Percentiles rank a stretch among this genome's conserved stretches.
Evolutionary conservation across 306 rosid species (phyloP).

Genomic region (Lablab purpureus): DNA sequence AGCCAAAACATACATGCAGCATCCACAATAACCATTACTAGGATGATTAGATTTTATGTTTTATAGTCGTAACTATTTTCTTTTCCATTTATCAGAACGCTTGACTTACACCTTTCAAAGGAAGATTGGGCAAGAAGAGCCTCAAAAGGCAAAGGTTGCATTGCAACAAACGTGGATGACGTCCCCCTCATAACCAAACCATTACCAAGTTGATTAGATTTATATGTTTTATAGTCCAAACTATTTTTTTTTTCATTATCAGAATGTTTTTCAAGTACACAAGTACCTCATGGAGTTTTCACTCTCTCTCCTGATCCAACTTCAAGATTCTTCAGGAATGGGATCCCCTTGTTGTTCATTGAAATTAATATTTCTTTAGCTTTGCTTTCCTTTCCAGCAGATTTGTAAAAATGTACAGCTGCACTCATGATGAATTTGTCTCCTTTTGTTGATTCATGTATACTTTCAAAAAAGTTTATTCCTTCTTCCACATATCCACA

Average conservation of each 20-base stretch:
- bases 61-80: not conserved
- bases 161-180: too few species aligned
- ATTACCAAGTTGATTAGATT: conserved; percentile 6
- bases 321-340: conserved; percentile 69
- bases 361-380: conserved; percentile 64
- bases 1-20: not conserved
- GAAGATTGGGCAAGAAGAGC: too few species aligned
- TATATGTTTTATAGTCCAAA: not conserved
- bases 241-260: not conserved
- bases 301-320: conserved; percentile 61
- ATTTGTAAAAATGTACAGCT: conserved; percentile 74
- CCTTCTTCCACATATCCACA: conserved; percentile 70
- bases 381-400: conserved; percentile 61
- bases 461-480: conserved; percentile 64
- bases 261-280: not conserved
- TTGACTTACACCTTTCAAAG: too few species aligned
- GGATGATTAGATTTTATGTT: conserved; percentile 24
- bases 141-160: too few species aligned
- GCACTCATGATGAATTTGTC: conserved; percentile 85
- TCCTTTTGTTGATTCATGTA: conserved; percentile 52
- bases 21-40: conserved; percentile 15
- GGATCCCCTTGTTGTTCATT: conserved; percentile 60
- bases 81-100: not conserved
- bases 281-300: conserved; percentile 40
- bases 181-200: too few species aligned